Evolutionary conservation across 106 monocot species (phyloP).

Genomic region (Acanthochlamys bracteata): DNA sequence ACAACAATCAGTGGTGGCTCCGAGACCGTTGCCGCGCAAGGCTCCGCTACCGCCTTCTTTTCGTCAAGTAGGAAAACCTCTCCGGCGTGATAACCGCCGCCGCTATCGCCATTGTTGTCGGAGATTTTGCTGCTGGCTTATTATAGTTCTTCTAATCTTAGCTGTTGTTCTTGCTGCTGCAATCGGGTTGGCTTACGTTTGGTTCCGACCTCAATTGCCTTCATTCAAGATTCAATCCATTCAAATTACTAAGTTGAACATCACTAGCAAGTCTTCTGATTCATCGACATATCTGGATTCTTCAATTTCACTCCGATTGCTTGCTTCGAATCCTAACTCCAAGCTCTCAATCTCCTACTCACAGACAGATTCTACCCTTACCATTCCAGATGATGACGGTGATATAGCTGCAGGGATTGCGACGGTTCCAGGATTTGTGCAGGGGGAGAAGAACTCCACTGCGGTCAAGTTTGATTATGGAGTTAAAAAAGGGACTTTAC

Average conservation of each 20-base stretch:
- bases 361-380: constrained; percentile 18
- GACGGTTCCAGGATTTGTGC: constrained; percentile 23
- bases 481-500: constrained; percentile 25
- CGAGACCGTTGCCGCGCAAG: constrained; percentile 16
- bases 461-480: constrained; percentile 14
- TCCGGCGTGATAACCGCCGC: constrained; percentile 5
- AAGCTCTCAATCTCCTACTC: constrained; percentile 43
- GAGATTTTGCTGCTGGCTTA: constrained; percentile 34
- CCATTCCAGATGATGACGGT: constrained; percentile 39
- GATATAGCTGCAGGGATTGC: constrained; percentile 31
- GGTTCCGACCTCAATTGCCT: constrained; percentile 48
- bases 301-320: constrained; percentile 11
- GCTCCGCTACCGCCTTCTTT: constrained; percentile 36
- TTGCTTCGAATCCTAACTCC: constrained; percentile 44
- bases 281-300: constrained; percentile 29
- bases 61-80: constrained; percentile 25
- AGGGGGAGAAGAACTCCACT: constrained; percentile 31
- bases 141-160: constrained; percentile 19
- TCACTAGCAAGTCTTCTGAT: constrained; percentile 27
- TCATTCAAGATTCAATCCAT: constrained; percentile 38
- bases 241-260: constrained; percentile 13
- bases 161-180: constrained; percentile 31
- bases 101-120: constrained; percentile 18
- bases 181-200: constrained; percentile 38
- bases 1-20: constrained; percentile 1